Conservation (phyloP, 2,329 filamentous ascomycete species). For the Penicillium brevicompactum region DNA sequence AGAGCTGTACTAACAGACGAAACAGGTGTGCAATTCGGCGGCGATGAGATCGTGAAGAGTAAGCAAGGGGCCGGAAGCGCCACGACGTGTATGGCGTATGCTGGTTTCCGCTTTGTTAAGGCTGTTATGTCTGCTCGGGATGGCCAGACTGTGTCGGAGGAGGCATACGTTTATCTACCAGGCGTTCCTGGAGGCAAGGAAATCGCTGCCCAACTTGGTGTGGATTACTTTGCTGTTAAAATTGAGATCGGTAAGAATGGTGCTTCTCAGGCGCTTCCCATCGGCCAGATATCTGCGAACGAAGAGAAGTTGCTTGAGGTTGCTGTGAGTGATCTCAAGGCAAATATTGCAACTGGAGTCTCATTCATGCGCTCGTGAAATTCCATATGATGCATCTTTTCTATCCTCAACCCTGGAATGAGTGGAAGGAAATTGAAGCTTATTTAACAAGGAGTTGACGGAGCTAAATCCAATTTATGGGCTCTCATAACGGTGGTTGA, state of each 20-base stretch:
- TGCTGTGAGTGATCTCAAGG: conserved; percentile 3
- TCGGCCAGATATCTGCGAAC: conserved; percentile 6
- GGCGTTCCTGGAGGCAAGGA: conserved; percentile 5
- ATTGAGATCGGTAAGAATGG: conserved; percentile 3
- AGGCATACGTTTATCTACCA: conserved; percentile 8
- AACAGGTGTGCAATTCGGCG: conserved; percentile 8
- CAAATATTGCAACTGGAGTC: conserved; percentile 7
- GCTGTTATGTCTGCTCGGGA: neutral
- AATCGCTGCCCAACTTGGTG: conserved; percentile 5
- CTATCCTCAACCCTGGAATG: too few relatives aligned
- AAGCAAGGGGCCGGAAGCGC: conserved; percentile 9
- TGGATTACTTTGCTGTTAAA: conserved; percentile 12
- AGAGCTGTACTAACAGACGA: neutral
- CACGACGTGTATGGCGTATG: conserved; percentile 11
- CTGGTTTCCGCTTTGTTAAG: conserved; percentile 8
- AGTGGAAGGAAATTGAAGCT: too few relatives aligned
- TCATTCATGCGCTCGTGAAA: conserved; percentile 5
- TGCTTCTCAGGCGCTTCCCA: neutral
- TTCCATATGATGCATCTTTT: neutral
- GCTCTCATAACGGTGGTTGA: too few relatives aligned
- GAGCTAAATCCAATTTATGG: too few relatives aligned
- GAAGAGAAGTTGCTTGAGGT: conserved; percentile 7
- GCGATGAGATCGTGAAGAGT: conserved; percentile 12
- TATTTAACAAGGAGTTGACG: too few relatives aligned
- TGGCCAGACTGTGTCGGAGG: conserved; percentile 1